Percentiles rank a stretch among this genome's conserved stretches.
Evolutionary conservation across 2,329 filamentous ascomycete genomes (phyloP).

Genomic region (Penicillium sp.): DNA sequence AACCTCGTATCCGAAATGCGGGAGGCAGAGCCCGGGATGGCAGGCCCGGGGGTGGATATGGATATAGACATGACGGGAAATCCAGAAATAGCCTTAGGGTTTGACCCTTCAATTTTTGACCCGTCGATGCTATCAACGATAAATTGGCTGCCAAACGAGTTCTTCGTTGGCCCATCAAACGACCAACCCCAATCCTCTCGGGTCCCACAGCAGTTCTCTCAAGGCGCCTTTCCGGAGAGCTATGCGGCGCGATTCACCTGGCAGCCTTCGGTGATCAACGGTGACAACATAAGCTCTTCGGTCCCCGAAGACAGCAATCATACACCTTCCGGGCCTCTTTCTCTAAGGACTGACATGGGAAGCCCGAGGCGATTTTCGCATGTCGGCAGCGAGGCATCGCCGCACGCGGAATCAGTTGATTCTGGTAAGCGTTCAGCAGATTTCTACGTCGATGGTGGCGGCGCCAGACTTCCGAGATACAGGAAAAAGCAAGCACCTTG

Average conservation of each 20-base stretch:
- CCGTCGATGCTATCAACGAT: constrained; percentile 33
- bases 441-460: constrained; percentile 31
- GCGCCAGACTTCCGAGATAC: constrained; percentile 28
- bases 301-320: constrained; percentile 21
- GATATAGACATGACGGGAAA: constrained; percentile 21
- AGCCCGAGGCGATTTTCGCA: constrained; percentile 24
- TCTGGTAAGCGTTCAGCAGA: constrained; percentile 28
- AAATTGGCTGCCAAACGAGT: constrained; percentile 41
- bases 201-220: constrained; percentile 20
- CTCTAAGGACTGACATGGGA: constrained; percentile 18
- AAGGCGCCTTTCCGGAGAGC: constrained; percentile 18
- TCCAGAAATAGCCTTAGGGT: constrained; percentile 23
- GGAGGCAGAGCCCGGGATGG: constrained; percentile 10
- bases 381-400: constrained; percentile 25
- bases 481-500: constrained; percentile 23
- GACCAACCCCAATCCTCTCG: constrained; percentile 14
- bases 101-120: constrained; percentile 30
- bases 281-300: constrained; percentile 17
- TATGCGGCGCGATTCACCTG: constrained; percentile 26
- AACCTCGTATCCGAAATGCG: constrained; percentile 10
- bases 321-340: constrained; percentile 22
- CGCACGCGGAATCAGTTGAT: constrained; percentile 21
- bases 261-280: constrained; percentile 29
- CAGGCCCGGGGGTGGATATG: constrained; percentile 15
- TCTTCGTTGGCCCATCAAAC: constrained; percentile 23